phyloP scores from a whole-genome alignment of 1,139 yeast genomes.

The Lodderomyces orthopsilosis region DNA sequence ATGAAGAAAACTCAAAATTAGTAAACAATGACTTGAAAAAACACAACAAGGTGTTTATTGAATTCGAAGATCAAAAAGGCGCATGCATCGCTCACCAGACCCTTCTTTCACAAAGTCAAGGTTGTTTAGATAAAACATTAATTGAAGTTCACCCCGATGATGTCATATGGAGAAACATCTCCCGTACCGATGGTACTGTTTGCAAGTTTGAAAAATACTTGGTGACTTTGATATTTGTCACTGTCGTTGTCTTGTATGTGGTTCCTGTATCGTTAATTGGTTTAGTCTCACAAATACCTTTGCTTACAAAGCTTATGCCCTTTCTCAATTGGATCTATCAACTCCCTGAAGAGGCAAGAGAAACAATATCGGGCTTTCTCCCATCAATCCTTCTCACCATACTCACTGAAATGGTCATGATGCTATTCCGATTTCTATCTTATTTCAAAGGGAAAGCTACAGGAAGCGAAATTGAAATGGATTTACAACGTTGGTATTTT shows the following conservation, averaged over 20 bases:
- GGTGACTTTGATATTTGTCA: conserved; percentile 42
- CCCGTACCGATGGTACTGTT: conserved; percentile 29
- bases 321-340: conserved; percentile 49
- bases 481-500: conserved; percentile 67
- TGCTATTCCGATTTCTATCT: conserved; percentile 48
- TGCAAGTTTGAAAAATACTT: conserved; percentile 35
- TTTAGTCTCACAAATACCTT: conserved; percentile 61
- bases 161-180: conserved; percentile 57
- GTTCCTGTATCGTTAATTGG: conserved; percentile 74
- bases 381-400: conserved; percentile 61
- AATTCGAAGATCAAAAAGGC: conserved; percentile 46
- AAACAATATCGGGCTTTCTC: conserved; percentile 52
- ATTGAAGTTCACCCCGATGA: conserved; percentile 58
- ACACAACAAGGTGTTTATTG: conserved; percentile 48
- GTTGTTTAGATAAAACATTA: conserved; percentile 39
- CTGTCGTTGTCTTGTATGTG: conserved; percentile 58
- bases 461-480: conserved; percentile 55
- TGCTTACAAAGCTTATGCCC: conserved; percentile 54
- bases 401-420: conserved; percentile 55
- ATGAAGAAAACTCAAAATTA: conserved; percentile 19
- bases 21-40: conserved; percentile 19
- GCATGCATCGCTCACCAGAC: conserved; percentile 58
- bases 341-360: conserved; percentile 53
- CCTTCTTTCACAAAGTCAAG: conserved; percentile 42
- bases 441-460: conserved; percentile 51